A percentile compares a stretch with the other conserved stretches of the same genome.
Evolutionary conservation across 257 asterid genomes (phyloP).

Genomic region (Forsythia viridissima): DNA sequence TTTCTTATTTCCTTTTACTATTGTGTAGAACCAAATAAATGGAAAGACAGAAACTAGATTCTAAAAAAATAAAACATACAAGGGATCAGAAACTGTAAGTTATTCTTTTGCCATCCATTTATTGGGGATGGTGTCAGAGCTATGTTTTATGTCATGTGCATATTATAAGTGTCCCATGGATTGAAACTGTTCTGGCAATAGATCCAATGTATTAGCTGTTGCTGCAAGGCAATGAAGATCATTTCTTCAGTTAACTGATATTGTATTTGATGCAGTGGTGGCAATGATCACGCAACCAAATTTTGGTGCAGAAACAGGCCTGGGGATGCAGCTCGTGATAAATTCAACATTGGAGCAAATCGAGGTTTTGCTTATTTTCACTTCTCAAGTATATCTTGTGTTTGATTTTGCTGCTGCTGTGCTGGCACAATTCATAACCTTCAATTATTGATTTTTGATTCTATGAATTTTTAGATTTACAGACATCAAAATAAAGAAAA

Average conservation of each 20-base stretch:
- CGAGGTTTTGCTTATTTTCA: conserved; percentile 49
- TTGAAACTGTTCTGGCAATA: neutral
- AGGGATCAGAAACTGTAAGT: neutral
- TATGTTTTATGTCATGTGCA: neutral
- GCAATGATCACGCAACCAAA: conserved; percentile 94
- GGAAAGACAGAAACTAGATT: neutral
- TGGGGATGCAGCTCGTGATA: conserved; percentile 91
- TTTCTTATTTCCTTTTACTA: neutral
- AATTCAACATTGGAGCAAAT: conserved; percentile 53
- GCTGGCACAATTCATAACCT: conserved; percentile 24
- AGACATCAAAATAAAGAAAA: conserved; percentile 9
- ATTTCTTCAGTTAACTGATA: neutral
- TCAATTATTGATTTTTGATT: neutral
- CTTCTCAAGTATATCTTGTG: conserved; percentile 6
- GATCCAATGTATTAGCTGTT: neutral
- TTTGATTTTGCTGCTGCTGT: conserved; percentile 11
- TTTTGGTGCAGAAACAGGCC: conserved; percentile 99
- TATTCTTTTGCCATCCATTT: neutral
- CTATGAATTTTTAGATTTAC: conserved; percentile 4
- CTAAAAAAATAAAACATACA: neutral
- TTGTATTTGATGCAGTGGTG: conserved; percentile 78
- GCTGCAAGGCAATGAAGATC: conserved; percentile 2
- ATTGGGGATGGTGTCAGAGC: neutral
- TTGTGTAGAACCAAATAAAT: neutral
- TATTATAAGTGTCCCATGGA: neutral